A percentile compares a stretch with the other conserved stretches of the same genome.
These are phyloP conservation scores for Gentiana macrophylla DNA, from an alignment of 257 asterid species.

Conservation along the genomic window DNA sequence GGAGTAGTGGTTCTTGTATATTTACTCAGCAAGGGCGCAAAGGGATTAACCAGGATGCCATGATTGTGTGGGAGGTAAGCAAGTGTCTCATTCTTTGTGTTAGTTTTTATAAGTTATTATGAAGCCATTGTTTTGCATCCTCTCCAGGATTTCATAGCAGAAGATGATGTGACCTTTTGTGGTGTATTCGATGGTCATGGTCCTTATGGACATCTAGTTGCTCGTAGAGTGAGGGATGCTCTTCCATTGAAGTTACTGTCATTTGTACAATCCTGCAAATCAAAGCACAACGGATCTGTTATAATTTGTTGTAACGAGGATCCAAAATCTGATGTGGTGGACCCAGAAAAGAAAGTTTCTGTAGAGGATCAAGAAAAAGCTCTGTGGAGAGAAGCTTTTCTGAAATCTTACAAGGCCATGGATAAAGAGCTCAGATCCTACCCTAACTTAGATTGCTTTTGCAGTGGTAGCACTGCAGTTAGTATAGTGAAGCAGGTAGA, in stretches of 20 bases:
- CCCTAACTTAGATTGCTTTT: constrained; percentile 86
- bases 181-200: constrained; percentile 98
- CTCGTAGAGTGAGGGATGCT: constrained; percentile 83
- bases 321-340: constrained; percentile 55
- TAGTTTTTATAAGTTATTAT: background rate
- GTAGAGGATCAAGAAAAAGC: constrained; percentile 45
- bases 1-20: constrained; percentile 72
- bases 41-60: constrained; percentile 97
- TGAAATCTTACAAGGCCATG: constrained; percentile 81
- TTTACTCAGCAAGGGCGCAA: constrained; percentile 98
- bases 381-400: constrained; percentile 81
- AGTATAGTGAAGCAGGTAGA: constrained; percentile 74
- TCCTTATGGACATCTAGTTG: constrained; percentile 90
- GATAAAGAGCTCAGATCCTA: constrained; percentile 86
- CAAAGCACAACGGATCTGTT: constrained; percentile 41
- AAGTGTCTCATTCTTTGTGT: constrained; percentile 2
- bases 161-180: constrained; percentile 61
- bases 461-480: constrained; percentile 99
- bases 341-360: constrained; percentile 37
- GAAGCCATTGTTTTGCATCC: constrained; percentile 6
- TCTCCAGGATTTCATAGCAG: constrained; percentile 72
- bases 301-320: constrained; percentile 58
- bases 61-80: constrained; percentile 98
- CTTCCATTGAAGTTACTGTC: constrained; percentile 65
- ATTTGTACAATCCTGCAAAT: constrained; percentile 41